These are phyloP conservation scores for Schizopora paradoxa DNA, from an alignment of 1,284 basidiomycete species.

Conservation along the genomic window DNA sequence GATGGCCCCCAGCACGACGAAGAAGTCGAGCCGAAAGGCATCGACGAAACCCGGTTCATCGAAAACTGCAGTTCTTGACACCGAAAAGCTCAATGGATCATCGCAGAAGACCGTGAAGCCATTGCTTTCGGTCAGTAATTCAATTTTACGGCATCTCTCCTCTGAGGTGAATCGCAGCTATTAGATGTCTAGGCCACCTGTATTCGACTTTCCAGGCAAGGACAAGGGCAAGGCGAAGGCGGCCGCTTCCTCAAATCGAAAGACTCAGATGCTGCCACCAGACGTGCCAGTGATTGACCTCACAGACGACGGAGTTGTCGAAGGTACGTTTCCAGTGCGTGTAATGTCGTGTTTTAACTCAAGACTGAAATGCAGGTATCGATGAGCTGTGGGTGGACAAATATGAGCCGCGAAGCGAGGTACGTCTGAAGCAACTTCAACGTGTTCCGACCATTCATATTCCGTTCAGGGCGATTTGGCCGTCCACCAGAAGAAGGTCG, in stretches of 20 bases:
- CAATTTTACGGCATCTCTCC: constrained; percentile 9
- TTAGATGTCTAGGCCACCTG: constrained; percentile 33
- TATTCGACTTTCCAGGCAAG: constrained; percentile 33
- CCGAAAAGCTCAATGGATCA: background rate
- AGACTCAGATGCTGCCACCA: no score
- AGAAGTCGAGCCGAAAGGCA: no score
- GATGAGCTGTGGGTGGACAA: constrained; percentile 75
- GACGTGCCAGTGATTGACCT: constrained; percentile 17
- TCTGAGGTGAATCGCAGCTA: constrained; percentile 8
- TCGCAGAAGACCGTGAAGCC: constrained; percentile 37
- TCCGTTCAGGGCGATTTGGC: constrained; percentile 67
- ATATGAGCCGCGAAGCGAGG: constrained; percentile 66
- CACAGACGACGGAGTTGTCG: constrained; percentile 22
- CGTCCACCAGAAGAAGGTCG: constrained; percentile 84
- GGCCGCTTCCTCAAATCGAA: no score
- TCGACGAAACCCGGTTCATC: no score
- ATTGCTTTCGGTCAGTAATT: constrained; percentile 40
- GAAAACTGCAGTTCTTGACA: background rate
- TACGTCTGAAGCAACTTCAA: constrained; percentile 26
- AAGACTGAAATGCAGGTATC: constrained; percentile 18
- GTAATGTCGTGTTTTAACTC: background rate
- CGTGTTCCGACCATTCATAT: constrained; percentile 2
- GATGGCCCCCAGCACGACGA: no score
- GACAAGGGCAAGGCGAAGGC: constrained; percentile 44
- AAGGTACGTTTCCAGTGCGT: constrained; percentile 2